A percentile compares a stretch with the other conserved stretches of the same genome.
These are phyloP conservation scores for Nepenthes gracilis DNA, from an alignment of 148 eudicot genomes.

Conservation along the genomic window DNA sequence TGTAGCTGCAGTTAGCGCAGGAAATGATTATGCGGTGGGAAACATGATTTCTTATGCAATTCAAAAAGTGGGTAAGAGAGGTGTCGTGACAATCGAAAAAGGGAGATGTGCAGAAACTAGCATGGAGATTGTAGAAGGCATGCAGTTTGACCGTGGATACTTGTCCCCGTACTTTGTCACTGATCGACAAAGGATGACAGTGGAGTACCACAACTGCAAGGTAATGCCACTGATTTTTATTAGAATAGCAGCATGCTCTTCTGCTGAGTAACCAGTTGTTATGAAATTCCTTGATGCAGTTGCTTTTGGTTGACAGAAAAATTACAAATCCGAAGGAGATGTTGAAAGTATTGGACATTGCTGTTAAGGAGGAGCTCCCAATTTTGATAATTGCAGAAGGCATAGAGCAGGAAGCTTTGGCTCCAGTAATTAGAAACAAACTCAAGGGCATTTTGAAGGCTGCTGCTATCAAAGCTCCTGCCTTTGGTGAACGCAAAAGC, in stretches of 20 bases:
- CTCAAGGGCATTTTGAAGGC: constrained; percentile 70
- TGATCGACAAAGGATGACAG: constrained; percentile 52
- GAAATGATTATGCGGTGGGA: constrained; percentile 71
- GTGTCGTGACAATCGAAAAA: constrained; percentile 58
- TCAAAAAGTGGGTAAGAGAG: constrained; percentile 47
- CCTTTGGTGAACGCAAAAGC: constrained; percentile 82
- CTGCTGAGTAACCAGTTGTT: constrained; percentile 7
- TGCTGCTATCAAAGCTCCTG: constrained; percentile 89
- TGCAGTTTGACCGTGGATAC: constrained; percentile 89
- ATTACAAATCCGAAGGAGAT: constrained; percentile 68
- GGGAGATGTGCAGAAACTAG: constrained; percentile 43
- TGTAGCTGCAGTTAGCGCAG: constrained; percentile 88
- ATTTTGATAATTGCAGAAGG: constrained; percentile 73
- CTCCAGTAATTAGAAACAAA: constrained; percentile 70
- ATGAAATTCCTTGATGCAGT: constrained; percentile 33
- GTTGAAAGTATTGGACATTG: constrained; percentile 60
- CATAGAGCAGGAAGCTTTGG: constrained; percentile 80
- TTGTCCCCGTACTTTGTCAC: constrained; percentile 76
- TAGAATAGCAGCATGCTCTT: constrained; percentile 2
- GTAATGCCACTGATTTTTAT: constrained; percentile 21
- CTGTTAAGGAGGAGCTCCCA: constrained; percentile 60
- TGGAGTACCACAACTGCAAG: constrained; percentile 74
- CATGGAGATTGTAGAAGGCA: constrained; percentile 67
- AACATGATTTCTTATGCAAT: constrained; percentile 68
- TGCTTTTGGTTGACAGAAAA: constrained; percentile 82